phyloP scores from a whole-genome alignment of 495 filamentous ascomycete genomes.

The Cryomyces minteri region DNA sequence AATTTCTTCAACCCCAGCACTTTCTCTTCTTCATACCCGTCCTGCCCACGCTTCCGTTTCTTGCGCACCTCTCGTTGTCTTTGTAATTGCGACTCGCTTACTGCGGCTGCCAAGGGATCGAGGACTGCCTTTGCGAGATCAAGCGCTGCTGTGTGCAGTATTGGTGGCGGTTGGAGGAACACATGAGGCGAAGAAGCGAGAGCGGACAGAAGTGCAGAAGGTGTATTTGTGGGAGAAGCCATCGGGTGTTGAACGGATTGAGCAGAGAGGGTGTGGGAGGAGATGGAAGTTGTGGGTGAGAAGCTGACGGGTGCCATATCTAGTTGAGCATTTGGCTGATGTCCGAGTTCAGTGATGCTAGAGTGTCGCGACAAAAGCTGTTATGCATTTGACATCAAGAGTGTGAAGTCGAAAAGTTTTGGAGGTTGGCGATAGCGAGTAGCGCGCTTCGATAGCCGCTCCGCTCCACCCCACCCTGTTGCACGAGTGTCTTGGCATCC shows the following conservation, averaged over 20 bases:
- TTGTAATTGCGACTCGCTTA: constrained; percentile 34
- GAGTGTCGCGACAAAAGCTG: no score
- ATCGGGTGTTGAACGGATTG: constrained; percentile 10
- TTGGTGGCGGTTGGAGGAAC: constrained; percentile 50
- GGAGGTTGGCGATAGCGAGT: no score
- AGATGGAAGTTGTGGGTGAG: constrained; percentile 12
- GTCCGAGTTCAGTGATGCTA: no score
- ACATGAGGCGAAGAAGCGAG: constrained; percentile 29
- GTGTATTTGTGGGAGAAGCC: constrained; percentile 6
- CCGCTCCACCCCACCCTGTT: no score
- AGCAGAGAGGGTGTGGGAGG: constrained; percentile 13
- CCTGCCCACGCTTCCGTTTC: constrained; percentile 32
- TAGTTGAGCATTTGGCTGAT: no score
- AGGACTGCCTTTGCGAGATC: constrained; percentile 55
- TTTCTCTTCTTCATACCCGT: constrained; percentile 20
- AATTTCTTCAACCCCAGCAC: constrained; percentile 55
- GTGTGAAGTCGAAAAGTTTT: no score
- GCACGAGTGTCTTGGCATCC: no score
- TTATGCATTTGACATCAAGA: no score
- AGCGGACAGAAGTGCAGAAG: constrained; percentile 21
- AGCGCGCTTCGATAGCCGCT: no score
- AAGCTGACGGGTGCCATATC: constrained; percentile 9
- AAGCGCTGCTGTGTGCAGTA: constrained; percentile 44
- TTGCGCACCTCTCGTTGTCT: constrained; percentile 14
- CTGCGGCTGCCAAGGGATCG: constrained; percentile 51